A percentile compares a stretch with the other conserved stretches of the same genome.
These are phyloP conservation scores for Wakefieldia striispora DNA, from an alignment of 768 basidiomycete species.

Conservation along the genomic window DNA sequence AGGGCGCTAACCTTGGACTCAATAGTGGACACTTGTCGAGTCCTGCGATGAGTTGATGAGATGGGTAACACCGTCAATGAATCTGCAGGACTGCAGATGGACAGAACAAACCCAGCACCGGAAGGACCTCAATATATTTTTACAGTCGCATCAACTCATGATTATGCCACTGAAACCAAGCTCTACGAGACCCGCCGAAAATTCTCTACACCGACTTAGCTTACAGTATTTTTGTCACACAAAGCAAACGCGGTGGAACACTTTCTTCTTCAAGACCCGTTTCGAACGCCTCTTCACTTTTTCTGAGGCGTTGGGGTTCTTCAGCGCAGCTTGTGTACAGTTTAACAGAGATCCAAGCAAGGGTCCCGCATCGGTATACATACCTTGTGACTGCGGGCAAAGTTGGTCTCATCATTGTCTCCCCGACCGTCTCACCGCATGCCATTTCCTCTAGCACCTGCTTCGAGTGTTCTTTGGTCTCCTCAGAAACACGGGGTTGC, in stretches of 20 bases:
- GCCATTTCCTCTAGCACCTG: slow-evolving; percentile 26
- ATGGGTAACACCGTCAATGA: too few relatives aligned
- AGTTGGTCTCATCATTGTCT: slow-evolving; percentile 14
- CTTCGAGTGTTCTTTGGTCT: slow-evolving; percentile 23
- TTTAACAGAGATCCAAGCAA: neutral
- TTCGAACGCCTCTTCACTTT: slow-evolving; percentile 15
- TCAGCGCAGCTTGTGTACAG: slow-evolving; percentile 16
- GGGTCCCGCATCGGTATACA: neutral
- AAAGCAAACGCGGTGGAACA: neutral
- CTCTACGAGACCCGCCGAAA: too few relatives aligned
- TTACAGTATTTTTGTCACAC: slow-evolving; percentile 4
- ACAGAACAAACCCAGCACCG: too few relatives aligned
- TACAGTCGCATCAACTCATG: too few relatives aligned
- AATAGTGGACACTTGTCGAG: too few relatives aligned
- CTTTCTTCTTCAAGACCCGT: slow-evolving; percentile 10
- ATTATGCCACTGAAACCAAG: too few relatives aligned
- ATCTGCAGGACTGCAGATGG: too few relatives aligned
- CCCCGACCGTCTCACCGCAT: slow-evolving; percentile 10
- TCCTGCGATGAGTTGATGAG: too few relatives aligned
- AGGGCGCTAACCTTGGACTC: too few relatives aligned
- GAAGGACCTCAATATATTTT: too few relatives aligned
- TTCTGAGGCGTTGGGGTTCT: slow-evolving; percentile 22
- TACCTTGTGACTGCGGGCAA: slow-evolving; percentile 24
- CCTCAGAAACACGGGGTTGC: slow-evolving; percentile 24
- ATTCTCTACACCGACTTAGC: neutral